These are phyloP conservation scores for Elsinoe fawcettii DNA, from an alignment of 2,329 filamentous ascomycete species.

Conservation along the genomic window DNA sequence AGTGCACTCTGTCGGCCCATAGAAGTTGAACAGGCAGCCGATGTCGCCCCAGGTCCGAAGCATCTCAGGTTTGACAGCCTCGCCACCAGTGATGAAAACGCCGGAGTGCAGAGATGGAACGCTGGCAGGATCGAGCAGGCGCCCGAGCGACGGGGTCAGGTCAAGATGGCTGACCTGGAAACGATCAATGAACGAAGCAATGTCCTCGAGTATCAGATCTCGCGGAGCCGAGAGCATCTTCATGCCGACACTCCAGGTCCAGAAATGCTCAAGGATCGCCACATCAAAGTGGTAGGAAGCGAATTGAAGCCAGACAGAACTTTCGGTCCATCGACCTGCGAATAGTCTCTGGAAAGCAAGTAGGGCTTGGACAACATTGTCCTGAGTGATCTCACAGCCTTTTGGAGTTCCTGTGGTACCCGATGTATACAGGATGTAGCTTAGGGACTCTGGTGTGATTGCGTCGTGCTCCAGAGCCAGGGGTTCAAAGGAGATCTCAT, in stretches of 20 bases:
- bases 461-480: not conserved
- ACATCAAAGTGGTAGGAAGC: conserved; percentile 94
- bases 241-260: conserved; percentile 89
- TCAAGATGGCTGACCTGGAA: conserved; percentile 84
- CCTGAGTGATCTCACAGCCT: conserved; percentile 79
- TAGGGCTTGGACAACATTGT: conserved; percentile 84
- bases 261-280: conserved; percentile 86
- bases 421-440: conserved; percentile 81
- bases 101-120: conserved; percentile 72
- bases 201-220: conserved; percentile 77
- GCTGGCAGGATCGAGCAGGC: conserved; percentile 68
- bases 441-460: conserved; percentile 49
- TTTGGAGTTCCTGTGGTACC: conserved; percentile 83
- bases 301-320: conserved; percentile 83
- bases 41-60: conserved; percentile 75
- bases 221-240: conserved; percentile 73
- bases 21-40: conserved; percentile 78
- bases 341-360: conserved; percentile 78
- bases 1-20: conserved; percentile 86
- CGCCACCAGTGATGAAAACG: conserved; percentile 89
- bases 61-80: conserved; percentile 81
- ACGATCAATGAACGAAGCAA: conserved; percentile 62
- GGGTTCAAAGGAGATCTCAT: conserved; percentile 26
- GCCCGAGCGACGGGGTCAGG: conserved; percentile 78
- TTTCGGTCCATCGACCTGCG: conserved; percentile 59